These are phyloP conservation scores for Bolboschoenus planiculmis DNA, from an alignment of 176 grass and related monocot genomes.

Conservation along the genomic window DNA sequence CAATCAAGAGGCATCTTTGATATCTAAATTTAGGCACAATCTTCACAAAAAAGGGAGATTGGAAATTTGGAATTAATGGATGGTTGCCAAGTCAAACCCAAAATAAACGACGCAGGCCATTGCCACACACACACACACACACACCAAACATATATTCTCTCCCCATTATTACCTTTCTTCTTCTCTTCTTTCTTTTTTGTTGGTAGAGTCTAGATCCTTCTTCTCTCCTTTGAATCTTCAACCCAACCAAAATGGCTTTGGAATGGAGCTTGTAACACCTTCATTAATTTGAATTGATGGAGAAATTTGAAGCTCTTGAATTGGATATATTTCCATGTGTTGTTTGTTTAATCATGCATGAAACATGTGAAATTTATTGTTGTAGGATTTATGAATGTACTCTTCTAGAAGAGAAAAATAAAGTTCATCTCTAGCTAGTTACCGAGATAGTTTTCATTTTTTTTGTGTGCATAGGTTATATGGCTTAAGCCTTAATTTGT, in stretches of 20 bases:
- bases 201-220: not conserved
- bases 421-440: too few relatives aligned
- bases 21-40: slow-evolving; percentile 12
- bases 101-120: not conserved
- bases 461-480: too few relatives aligned
- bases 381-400: not conserved
- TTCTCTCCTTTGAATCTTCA: slow-evolving; percentile 3
- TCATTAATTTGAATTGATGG: too few relatives aligned
- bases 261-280: not conserved
- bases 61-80: not conserved
- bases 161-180: not conserved
- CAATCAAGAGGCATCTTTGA: slow-evolving; percentile 9
- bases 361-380: not conserved
- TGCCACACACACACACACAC: not conserved
- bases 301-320: too few relatives aligned
- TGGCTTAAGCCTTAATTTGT: too few relatives aligned
- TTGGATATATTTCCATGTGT: too few relatives aligned
- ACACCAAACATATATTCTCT: slow-evolving; percentile 13
- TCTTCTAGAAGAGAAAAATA: not conserved
- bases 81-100: not conserved
- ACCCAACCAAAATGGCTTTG: not conserved
- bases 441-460: too few relatives aligned
- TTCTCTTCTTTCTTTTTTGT: not conserved
- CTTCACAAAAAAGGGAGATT: not conserved
- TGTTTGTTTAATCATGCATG: not conserved